These are phyloP conservation scores for Globisporangium okanoganense DNA, from an alignment of 352 stramenopile genomes.

Conservation along the genomic window DNA sequence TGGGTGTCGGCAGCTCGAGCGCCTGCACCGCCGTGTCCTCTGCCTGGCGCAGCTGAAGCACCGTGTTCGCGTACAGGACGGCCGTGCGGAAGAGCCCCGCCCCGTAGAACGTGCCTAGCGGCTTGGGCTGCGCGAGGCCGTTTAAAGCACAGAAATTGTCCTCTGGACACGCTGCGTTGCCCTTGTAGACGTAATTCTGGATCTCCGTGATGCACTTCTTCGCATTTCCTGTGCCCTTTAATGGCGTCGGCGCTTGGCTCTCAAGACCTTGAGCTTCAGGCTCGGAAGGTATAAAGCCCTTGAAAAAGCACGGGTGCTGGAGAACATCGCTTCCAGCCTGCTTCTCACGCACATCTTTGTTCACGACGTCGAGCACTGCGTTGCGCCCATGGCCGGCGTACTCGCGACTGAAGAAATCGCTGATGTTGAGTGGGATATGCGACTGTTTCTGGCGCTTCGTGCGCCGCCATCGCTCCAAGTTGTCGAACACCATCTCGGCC, in stretches of 20 bases:
- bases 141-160: conserved; percentile 52
- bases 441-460: conserved; percentile 55
- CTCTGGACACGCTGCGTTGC: conserved; percentile 48
- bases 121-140: conserved; percentile 38
- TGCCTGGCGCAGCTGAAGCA: conserved; percentile 24
- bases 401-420: conserved; percentile 59
- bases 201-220: conserved; percentile 43
- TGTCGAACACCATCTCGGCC: conserved; percentile 55
- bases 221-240: conserved; percentile 38
- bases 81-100: conserved; percentile 29
- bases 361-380: conserved; percentile 19
- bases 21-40: conserved; percentile 7
- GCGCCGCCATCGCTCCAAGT: conserved; percentile 60
- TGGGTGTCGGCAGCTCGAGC: conserved; percentile 45
- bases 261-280: neutral
- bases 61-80: conserved; percentile 23
- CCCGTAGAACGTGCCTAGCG: conserved; percentile 43
- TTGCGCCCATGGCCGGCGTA: conserved; percentile 39
- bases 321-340: conserved; percentile 12
- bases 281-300: conserved; percentile 8
- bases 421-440: conserved; percentile 55
- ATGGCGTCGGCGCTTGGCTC: conserved; percentile 20
- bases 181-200: conserved; percentile 31
- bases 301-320: conserved; percentile 49
- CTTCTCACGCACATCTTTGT: conserved; percentile 23